These are phyloP conservation scores for Didymosphaeria variabile DNA, from an alignment of 2,329 filamentous ascomycete genomes.

Conservation along the genomic window DNA sequence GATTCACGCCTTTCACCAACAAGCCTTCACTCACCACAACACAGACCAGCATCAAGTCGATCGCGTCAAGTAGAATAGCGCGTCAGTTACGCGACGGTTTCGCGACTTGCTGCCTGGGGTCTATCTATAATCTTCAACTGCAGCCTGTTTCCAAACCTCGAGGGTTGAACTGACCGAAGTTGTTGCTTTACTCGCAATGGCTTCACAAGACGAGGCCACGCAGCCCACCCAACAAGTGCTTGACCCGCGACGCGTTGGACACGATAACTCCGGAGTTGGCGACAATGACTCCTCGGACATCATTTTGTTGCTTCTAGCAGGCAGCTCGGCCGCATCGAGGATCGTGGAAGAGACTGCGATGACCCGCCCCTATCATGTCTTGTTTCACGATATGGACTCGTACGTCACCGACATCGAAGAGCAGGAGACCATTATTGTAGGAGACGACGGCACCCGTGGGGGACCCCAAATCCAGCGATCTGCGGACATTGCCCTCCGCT, in stretches of 20 bases:
- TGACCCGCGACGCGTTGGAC: slow-evolving; percentile 80
- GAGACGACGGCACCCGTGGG: slow-evolving; percentile 34
- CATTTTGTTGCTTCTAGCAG: slow-evolving; percentile 85
- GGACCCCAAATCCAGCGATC: slow-evolving; percentile 21
- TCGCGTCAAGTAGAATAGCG: not conserved
- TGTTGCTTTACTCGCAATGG: slow-evolving; percentile 27
- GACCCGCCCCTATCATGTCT: slow-evolving; percentile 66
- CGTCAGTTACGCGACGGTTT: not conserved
- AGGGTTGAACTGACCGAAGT: not conserved
- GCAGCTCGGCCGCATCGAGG: slow-evolving; percentile 73
- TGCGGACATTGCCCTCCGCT: slow-evolving; percentile 77
- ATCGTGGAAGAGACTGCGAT: slow-evolving; percentile 70
- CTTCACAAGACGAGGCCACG: slow-evolving; percentile 53
- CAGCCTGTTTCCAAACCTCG: not conserved
- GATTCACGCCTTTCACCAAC: not conserved
- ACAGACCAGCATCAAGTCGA: not conserved
- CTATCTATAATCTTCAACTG: not conserved
- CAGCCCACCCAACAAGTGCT: slow-evolving; percentile 78
- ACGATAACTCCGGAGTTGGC: slow-evolving; percentile 82
- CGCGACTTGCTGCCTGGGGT: slow-evolving; percentile 1
- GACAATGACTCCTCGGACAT: slow-evolving; percentile 88
- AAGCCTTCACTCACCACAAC: not conserved
- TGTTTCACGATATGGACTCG: slow-evolving; percentile 53
- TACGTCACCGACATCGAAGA: slow-evolving; percentile 51
- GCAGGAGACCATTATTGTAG: slow-evolving; percentile 59